Base-by-base conservation (phyloP, 257 asterid genomes). In the Nicotiana paniculata region DNA sequence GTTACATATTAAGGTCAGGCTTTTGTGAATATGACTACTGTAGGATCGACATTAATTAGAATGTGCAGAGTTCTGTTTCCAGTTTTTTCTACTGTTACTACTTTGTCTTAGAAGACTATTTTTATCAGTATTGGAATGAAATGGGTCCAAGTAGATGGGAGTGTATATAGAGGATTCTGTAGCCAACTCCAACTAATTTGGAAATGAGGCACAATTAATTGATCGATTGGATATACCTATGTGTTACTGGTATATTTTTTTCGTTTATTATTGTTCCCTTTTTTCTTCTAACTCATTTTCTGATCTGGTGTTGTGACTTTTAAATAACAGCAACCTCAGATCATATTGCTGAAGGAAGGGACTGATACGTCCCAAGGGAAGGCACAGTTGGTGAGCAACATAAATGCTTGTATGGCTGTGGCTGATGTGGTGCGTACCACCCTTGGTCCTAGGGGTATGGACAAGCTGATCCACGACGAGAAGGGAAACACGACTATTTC, bases 381-480 rank as follows among this genome's bases (percentile, higher is more conserved):
- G 91, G 90, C 98, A 8, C 99, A 96, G 84, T 82, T 96, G 85
- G 48, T 94, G 53, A 96, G 99, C 93, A 96, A 96, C 91, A 94
- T 96, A 75, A 96, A 92, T 90, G 99, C 98, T 0, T 96, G 98
- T 84, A 86, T 81, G 89, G 97, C 97, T 66, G 95, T 94, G 65
- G 90, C 96, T 81, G 99, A 96, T 89, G 97, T 96, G 59, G 97
- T 94, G 81, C 87, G 98, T 35, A 84, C 93, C 72, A 96, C 99
- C 43, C 98, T 94, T 82, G 98, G 99, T 30, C 99, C 99, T 1
- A 90, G 99, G 88, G 99, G 99, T 80, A 96, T 96, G 99, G 98
- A 96, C 92, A 94, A 96, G 90, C 80, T 94, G 92, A 94, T 96
- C 91, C 98, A 96, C 62, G 98, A 96, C 57, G 98, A 96, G n/a